Evolutionary conservation across 192 early-diverging fungal genomes (phyloP), one percentile per base, ranked within the genome.

Genomic region (Umbelopsis sp.): DNA sequence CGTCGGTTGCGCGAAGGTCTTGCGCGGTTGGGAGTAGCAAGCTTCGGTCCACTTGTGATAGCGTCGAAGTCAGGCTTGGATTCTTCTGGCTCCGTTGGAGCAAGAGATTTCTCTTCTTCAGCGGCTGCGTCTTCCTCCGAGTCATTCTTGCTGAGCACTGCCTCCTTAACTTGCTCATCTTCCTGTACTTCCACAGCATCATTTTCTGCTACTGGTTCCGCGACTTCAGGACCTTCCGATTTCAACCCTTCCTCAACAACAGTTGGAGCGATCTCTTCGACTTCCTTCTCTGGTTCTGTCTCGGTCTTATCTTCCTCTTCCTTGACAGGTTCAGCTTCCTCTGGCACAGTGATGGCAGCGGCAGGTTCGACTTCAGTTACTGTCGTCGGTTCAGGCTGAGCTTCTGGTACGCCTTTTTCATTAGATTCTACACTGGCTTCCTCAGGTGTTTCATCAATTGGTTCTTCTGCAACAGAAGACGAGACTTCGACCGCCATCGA

Each of bases 1-100:
- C 72, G 68, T 66, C 77, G 68, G 17, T 26, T 22, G 45, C 69
- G 34, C 17, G 68, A 69, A 32, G 49, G 59, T 41, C 72, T 54
- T 29, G 72, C 69, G 10, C 77, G 72, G 21, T 51, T 69, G 5
- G 77, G 77, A 47, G 69, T 26, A 29, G 77, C 54, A 4, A 78
- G 45, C 45, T 70, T 70, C 10, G 77, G 77, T 20, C 77, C 77
- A 43, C 71, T 52, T 17, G 71, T 59, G 17, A 77, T 36, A 29
- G 34, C 24, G 32, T 12, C 45, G 3, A 76, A 68, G 25, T 71
- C 67, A 43, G 52, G 34, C 3, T 51, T 21, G 3, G 22, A 7
- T 22, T 59, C 70, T 43, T 71, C 70, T 26, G 43, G 24, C n/a
- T 41, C 50, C 16, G 12, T n/a, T 14, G 49, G 29, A 31, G 29